Conservation (phyloP, 305 asterid genomes). For the Fraxinus angustifolia region DNA sequence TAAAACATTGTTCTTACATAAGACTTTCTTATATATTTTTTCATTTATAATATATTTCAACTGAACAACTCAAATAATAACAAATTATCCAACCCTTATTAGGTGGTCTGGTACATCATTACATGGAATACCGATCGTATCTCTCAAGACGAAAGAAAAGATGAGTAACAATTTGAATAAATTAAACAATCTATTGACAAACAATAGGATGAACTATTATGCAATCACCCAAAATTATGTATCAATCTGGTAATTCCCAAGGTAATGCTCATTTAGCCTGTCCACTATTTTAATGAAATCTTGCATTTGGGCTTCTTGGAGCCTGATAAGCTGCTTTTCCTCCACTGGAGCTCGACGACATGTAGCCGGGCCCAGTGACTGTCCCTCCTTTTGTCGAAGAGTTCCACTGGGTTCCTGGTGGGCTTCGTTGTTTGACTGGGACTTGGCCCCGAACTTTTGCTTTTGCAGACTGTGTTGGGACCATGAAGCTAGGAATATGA, state of each 20-base stretch:
- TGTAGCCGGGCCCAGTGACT: slow-evolving; percentile 36
- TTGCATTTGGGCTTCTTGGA: slow-evolving; percentile 62
- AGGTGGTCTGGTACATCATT: background rate
- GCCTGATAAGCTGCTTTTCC: slow-evolving; percentile 40
- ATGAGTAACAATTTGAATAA: background rate
- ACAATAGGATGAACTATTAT: slow-evolving; percentile 17
- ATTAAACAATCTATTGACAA: slow-evolving; percentile 22
- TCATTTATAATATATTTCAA: background rate
- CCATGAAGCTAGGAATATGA: slow-evolving; percentile 73
- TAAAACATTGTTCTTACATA: background rate
- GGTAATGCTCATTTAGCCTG: slow-evolving; percentile 48
- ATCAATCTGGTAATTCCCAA: slow-evolving; percentile 48
- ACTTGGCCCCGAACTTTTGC: slow-evolving; percentile 64
- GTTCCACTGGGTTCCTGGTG: slow-evolving; percentile 52
- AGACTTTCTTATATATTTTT: background rate
- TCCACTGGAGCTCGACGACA: slow-evolving; percentile 61
- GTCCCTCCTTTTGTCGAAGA: slow-evolving; percentile 47
- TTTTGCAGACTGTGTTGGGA: slow-evolving; percentile 78
- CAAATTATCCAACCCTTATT: background rate
- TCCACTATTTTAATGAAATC: slow-evolving; percentile 29
- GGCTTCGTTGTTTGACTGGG: slow-evolving; percentile 40
- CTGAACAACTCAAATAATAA: background rate
- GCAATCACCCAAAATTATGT: slow-evolving; percentile 39
- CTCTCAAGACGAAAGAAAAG: background rate
- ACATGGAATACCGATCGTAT: background rate